A percentile compares a stretch with the other conserved stretches of the same genome.
Evolutionary conservation across 805 yeast species (phyloP).

Genomic region (Starmera quercuum): DNA sequence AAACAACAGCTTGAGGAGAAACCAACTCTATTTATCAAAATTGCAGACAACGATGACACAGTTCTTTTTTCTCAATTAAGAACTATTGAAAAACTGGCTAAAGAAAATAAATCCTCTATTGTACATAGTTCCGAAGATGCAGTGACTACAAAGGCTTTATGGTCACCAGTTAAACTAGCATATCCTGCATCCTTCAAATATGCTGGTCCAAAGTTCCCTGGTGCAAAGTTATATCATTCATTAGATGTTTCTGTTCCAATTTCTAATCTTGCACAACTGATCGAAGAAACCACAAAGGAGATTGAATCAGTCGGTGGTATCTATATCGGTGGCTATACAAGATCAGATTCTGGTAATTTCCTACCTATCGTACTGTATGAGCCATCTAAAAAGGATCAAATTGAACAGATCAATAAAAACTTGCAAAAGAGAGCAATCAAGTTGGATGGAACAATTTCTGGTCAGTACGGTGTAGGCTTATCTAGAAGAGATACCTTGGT

Average conservation of each 20-base stretch:
- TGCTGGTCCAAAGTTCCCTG: conserved; percentile 35
- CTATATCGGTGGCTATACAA: conserved; percentile 57
- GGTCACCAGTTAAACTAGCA: conserved; percentile 65
- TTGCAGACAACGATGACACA: conserved; percentile 38
- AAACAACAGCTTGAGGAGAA: conserved; percentile 31
- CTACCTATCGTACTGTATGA: conserved; percentile 56
- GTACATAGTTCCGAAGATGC: conserved; percentile 50
- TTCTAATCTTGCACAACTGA: conserved; percentile 50
- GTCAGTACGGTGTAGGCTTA: conserved; percentile 77
- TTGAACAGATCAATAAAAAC: conserved; percentile 40
- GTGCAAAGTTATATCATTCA: conserved; percentile 31
- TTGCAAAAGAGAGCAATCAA: conserved; percentile 58
- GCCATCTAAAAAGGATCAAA: conserved; percentile 36
- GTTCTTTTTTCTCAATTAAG: conserved; percentile 33
- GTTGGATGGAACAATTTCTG: conserved; percentile 74
- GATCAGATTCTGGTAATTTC: conserved; percentile 75
- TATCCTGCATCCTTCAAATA: conserved; percentile 56
- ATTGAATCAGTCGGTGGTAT: conserved; percentile 43
- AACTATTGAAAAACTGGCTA: conserved; percentile 35
- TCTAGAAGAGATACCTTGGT: conserved; percentile 55
- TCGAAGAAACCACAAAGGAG: conserved; percentile 51
- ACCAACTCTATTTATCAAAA: conserved; percentile 55
- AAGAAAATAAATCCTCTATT: conserved; percentile 41
- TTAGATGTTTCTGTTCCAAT: conserved; percentile 75
- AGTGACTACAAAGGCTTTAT: conserved; percentile 53